Percentiles rank a stretch among this genome's conserved stretches.
Evolutionary conservation across 1,284 basidiomycete species (phyloP).

Genomic region (Neolentinus lepideus): DNA sequence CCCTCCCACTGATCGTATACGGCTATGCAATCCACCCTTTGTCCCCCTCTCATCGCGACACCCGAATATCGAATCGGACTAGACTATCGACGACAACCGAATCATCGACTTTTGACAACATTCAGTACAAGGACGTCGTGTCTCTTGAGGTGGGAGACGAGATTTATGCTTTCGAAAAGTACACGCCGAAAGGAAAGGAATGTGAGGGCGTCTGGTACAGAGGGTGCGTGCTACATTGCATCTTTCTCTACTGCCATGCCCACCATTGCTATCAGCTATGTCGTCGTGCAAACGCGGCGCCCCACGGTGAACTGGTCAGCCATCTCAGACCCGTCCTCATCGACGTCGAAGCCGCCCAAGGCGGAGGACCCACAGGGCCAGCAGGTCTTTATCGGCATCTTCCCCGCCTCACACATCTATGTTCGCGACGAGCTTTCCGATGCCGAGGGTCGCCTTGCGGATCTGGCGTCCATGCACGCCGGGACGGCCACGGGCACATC

Average conservation of each 20-base stretch:
- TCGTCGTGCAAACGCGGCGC: slow-evolving; percentile 73
- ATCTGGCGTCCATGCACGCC: slow-evolving; percentile 39
- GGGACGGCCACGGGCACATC: slow-evolving; percentile 27
- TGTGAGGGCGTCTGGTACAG: slow-evolving; percentile 82
- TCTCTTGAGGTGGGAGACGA: slow-evolving; percentile 89
- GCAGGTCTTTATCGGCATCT: slow-evolving; percentile 94
- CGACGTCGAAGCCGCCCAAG: slow-evolving; percentile 41
- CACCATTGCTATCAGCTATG: slow-evolving; percentile 50
- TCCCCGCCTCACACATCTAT: slow-evolving; percentile 87
- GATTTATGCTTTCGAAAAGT: slow-evolving; percentile 93
- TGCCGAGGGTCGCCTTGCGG: slow-evolving; percentile 79
- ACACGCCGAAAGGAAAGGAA: slow-evolving; percentile 65
- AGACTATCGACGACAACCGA: slow-evolving; percentile 68
- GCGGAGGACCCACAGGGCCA: slow-evolving; percentile 54
- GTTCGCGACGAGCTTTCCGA: slow-evolving; percentile 86
- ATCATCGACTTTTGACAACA: slow-evolving; percentile 56
- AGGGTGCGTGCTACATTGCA: slow-evolving; percentile 54
- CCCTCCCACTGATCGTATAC: slow-evolving; percentile 73
- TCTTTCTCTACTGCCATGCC: slow-evolving; percentile 8
- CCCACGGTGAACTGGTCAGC: slow-evolving; percentile 62
- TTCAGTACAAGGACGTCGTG: slow-evolving; percentile 68
- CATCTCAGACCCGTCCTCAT: slow-evolving; percentile 45
- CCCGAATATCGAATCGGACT: slow-evolving; percentile 52
- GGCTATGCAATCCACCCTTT: slow-evolving; percentile 80
- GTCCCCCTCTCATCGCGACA: slow-evolving; percentile 65